A percentile compares a stretch with the other conserved stretches of the same genome.
phyloP scores from a whole-genome alignment of 352 stramenopile species.

The Pythium plurisporium region DNA sequence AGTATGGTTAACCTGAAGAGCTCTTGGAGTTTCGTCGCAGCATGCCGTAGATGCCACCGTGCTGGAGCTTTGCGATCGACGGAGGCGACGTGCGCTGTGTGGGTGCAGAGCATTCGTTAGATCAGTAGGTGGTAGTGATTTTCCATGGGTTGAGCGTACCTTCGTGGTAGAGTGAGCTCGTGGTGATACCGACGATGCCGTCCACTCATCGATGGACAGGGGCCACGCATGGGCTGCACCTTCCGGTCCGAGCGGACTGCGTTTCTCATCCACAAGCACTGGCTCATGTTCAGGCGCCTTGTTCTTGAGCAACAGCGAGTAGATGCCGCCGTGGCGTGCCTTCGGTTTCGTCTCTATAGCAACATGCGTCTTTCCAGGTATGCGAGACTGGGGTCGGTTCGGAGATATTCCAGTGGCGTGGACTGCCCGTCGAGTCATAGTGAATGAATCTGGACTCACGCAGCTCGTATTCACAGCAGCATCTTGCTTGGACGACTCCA shows the following conservation, averaged over 20 bases:
- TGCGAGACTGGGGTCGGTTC: not conserved
- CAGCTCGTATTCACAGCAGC: too few species aligned
- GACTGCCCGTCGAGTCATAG: not conserved
- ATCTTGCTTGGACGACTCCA: too few species aligned
- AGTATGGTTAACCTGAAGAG: not conserved
- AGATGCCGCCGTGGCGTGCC: conserved; percentile 70
- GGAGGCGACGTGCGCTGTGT: conserved; percentile 20
- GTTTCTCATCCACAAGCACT: conserved; percentile 49
- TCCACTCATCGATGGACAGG: not conserved
- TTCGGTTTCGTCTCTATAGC: conserved; percentile 51
- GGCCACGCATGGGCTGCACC: not conserved
- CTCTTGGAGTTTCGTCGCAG: conserved; percentile 33
- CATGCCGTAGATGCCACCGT: conserved; percentile 72
- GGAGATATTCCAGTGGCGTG: not conserved
- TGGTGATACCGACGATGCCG: conserved; percentile 2
- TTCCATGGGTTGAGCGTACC: conserved; percentile 10
- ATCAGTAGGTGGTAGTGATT: too few species aligned
- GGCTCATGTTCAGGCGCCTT: conserved; percentile 40
- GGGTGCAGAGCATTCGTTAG: not conserved
- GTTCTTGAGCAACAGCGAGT: conserved; percentile 72
- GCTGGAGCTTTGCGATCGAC: conserved; percentile 41
- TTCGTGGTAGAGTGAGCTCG: conserved; percentile 8
- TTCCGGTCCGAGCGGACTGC: conserved; percentile 20
- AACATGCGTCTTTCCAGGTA: not conserved
- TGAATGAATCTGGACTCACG: too few species aligned